Conservation (phyloP, 1,139 yeast genomes). For the Blastobotrys indianensis region DNA sequence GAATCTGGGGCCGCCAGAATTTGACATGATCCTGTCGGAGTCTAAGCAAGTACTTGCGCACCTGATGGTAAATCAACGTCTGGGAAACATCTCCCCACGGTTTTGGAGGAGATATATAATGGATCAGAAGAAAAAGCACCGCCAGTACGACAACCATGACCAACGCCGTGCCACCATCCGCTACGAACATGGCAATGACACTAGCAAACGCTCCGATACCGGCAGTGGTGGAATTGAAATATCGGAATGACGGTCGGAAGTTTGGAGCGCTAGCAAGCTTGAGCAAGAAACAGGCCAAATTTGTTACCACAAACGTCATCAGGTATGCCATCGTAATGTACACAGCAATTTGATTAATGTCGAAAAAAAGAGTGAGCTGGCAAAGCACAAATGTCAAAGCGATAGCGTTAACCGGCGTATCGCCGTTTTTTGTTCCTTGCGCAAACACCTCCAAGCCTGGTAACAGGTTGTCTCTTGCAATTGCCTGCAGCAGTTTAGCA, state of each 20-base stretch:
- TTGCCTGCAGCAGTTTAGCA: slow-evolving; percentile 82
- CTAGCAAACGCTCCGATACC: slow-evolving; percentile 65
- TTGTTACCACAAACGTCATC: slow-evolving; percentile 91
- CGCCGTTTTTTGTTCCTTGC: slow-evolving; percentile 38
- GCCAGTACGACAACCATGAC: slow-evolving; percentile 62
- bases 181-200: slow-evolving; percentile 82
- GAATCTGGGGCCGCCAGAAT: slow-evolving; percentile 95
- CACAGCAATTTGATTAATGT: slow-evolving; percentile 89
- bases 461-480: slow-evolving; percentile 76
- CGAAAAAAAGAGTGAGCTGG: slow-evolving; percentile 78
- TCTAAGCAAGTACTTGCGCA: slow-evolving; percentile 76
- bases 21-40: slow-evolving; percentile 88
- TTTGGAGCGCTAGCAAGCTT: slow-evolving; percentile 92
- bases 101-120: slow-evolving; percentile 87
- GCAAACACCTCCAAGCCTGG: slow-evolving; percentile 68
- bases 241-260: slow-evolving; percentile 88
- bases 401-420: slow-evolving; percentile 59
- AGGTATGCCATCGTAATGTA: slow-evolving; percentile 94
- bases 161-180: slow-evolving; percentile 84
- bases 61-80: slow-evolving; percentile 89
- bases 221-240: slow-evolving; percentile 79
- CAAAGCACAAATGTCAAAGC: slow-evolving; percentile 74
- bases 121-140: slow-evolving; percentile 67
- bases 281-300: slow-evolving; percentile 83
- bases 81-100: slow-evolving; percentile 98